These are phyloP conservation scores for Mentha longifolia DNA, from an alignment of 257 asterid genomes.

Conservation along the genomic window DNA sequence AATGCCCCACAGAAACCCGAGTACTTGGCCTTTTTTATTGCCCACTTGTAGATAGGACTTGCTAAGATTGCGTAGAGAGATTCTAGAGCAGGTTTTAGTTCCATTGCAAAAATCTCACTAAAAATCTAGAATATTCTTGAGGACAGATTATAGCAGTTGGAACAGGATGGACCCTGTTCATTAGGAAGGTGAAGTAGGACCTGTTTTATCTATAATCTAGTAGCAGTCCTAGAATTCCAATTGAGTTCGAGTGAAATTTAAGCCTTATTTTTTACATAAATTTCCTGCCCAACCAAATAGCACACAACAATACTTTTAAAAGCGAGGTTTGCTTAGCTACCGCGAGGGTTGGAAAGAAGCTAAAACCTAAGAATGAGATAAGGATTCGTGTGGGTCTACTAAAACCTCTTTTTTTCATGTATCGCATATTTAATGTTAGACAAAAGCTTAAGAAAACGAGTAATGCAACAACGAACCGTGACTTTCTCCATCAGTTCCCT, in stretches of 20 bases:
- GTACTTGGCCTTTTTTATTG: too few relatives aligned
- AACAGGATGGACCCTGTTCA: too few relatives aligned
- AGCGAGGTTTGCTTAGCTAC: neutral
- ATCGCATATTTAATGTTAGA: constrained; percentile 6
- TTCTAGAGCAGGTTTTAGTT: too few relatives aligned
- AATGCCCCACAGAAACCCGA: too few relatives aligned
- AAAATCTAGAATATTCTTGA: too few relatives aligned
- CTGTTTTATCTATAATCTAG: neutral
- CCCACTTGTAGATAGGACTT: too few relatives aligned
- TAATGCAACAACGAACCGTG: constrained; percentile 58
- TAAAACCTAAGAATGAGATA: constrained; percentile 1
- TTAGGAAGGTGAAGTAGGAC: neutral
- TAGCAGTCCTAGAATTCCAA: neutral
- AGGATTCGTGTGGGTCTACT: neutral
- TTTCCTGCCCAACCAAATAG: neutral
- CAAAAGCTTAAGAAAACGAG: constrained; percentile 28
- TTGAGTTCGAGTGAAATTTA: neutral
- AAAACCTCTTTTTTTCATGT: constrained; percentile 1
- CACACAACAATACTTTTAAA: neutral
- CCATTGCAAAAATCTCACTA: too few relatives aligned
- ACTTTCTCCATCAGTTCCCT: constrained; percentile 81
- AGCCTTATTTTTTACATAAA: neutral
- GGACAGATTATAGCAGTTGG: too few relatives aligned
- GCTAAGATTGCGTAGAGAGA: too few relatives aligned
- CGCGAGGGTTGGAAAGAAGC: neutral